Conservation (phyloP, 1,284 basidiomycete species). For the Phylloporus sp. region DNA sequence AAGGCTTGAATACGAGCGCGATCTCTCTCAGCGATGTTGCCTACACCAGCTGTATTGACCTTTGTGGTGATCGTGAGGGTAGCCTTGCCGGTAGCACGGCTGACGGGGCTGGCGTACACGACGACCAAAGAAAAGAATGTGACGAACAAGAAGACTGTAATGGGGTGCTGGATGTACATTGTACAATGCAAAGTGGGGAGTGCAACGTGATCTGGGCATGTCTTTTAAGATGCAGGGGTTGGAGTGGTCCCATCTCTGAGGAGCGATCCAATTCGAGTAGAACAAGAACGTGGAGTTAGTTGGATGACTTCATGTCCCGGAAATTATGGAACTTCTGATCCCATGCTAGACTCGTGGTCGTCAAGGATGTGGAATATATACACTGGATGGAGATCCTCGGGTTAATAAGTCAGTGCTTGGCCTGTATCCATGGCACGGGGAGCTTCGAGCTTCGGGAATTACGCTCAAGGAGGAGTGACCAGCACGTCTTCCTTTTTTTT, state of each 20-base stretch:
- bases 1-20: constrained; percentile 22
- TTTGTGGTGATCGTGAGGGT: constrained; percentile 22
- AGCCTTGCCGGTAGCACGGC: constrained; percentile 17
- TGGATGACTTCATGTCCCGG: constrained; percentile 3
- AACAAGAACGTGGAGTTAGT: not conserved
- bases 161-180: constrained; percentile 11
- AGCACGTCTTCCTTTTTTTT: too few relatives aligned
- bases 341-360: not conserved
- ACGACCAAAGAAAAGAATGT: not conserved
- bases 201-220: not conserved
- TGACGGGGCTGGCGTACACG: constrained; percentile 9
- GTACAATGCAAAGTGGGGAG: not conserved
- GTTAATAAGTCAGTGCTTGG: not conserved
- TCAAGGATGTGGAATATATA: not conserved
- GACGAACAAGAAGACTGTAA: constrained; percentile 1
- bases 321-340: constrained; percentile 10
- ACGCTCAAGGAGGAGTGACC: too few relatives aligned
- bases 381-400: not conserved
- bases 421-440: not conserved
- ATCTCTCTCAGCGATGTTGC: constrained; percentile 28
- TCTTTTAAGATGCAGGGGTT: not conserved
- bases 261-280: not conserved
- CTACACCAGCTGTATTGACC: constrained; percentile 18
- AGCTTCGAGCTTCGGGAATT: too few relatives aligned
- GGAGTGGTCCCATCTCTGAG: not conserved